Evolutionary conservation across 352 stramenopile species (phyloP).

Genomic region (Pythium insidiosum): DNA sequence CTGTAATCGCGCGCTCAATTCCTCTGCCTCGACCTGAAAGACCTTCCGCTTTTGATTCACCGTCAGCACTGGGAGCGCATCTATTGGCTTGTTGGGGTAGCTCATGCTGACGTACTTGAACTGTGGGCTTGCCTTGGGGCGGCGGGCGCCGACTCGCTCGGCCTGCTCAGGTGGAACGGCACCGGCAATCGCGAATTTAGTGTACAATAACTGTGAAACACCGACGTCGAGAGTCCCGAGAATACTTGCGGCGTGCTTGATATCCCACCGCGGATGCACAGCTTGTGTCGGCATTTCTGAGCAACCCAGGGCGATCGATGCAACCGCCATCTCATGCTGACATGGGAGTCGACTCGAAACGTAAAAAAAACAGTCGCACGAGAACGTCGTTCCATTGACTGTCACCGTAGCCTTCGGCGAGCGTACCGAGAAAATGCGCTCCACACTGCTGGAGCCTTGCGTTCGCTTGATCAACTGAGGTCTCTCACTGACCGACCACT

Average conservation of each 20-base stretch:
- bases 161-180: too few relatives aligned
- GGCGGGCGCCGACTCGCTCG: too few relatives aligned
- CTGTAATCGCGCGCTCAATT: too few relatives aligned
- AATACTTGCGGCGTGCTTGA: background rate
- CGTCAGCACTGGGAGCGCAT: too few relatives aligned
- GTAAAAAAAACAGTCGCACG: conserved; percentile 1
- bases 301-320: background rate
- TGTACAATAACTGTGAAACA: too few relatives aligned
- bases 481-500: background rate
- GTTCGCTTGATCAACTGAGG: background rate
- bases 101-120: too few relatives aligned
- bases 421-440: background rate
- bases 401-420: background rate
- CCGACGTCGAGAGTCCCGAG: too few relatives aligned
- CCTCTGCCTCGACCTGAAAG: too few relatives aligned
- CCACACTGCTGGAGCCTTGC: background rate
- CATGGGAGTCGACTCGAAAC: background rate
- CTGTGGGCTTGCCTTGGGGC: too few relatives aligned
- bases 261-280: background rate
- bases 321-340: background rate
- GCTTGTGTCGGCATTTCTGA: background rate
- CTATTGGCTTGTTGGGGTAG: too few relatives aligned
- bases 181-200: too few relatives aligned
- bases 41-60: too few relatives aligned
- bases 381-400: background rate